Evolutionary conservation across 352 stramenopile genomes (phyloP), one percentile per base, ranked within the genome.

Genomic region (Phytophthora syringae): DNA sequence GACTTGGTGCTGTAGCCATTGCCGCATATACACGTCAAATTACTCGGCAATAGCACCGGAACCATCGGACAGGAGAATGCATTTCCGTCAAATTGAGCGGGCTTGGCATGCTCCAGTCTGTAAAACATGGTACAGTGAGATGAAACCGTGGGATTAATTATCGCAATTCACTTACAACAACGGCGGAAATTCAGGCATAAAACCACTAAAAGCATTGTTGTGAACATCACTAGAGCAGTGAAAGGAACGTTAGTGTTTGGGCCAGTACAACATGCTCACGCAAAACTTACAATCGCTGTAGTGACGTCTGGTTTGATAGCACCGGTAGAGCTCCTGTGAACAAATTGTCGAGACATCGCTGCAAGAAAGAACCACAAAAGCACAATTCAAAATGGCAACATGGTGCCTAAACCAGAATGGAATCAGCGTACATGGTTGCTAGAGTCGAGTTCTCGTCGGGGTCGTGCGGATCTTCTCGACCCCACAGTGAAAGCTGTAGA

Each of bases 291-390:
- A 90, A 86, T 18, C 42, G 60, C 40, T 60, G 64, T 18, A 92
- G 65, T 7, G 50, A 60, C 5, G 79, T 82, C 47, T 80, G 71
- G 24, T 85, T 86, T 32, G 60, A 76, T 34, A 90, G 64, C 13
- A 60, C 34, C 1, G 79, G 79, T 0, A 92, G 25, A 27, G 49
- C 28, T 7, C 83, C 79, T 2, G 48, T 70, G 15, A 92, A 64
- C 7, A 51, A 20, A 42, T 92, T 90, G 48, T 79, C 0, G 79
- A 86, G 11, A 89, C 60, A 27, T 90, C 56, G 2, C 83, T 92
- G 36, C 12, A 30, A 10, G 2, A 52, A 27, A 52, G 15, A n/a
- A 20, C 13, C 28, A 52, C 4, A 37, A 40, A 7, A 28, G 1
- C 4, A 30, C 22, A 21, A 53, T 34, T 27, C 18, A 20, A 43